Evolutionary conservation across 192 early-diverging fungal species (phyloP).

Genomic region (Spinellus fusiger): DNA sequence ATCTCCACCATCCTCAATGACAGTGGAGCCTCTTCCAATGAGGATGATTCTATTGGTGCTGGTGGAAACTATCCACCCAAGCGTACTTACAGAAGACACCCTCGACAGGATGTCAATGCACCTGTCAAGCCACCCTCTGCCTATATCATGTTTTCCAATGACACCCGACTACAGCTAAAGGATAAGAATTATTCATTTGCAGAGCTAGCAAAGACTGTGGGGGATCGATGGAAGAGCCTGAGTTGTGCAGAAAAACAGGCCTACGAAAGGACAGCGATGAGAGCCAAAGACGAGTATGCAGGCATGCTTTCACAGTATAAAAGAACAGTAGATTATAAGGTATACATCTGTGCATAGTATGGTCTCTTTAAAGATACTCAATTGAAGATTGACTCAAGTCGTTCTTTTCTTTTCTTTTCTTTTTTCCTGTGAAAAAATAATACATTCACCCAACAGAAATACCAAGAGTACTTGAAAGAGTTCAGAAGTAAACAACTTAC

Average conservation of each 20-base stretch:
- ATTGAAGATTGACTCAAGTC: not conserved
- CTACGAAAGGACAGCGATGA: slow-evolving; percentile 27
- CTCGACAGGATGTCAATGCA: slow-evolving; percentile 36
- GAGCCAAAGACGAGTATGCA: slow-evolving; percentile 34
- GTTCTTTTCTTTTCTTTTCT: not conserved
- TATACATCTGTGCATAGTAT: not conserved
- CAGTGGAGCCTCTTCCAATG: slow-evolving; percentile 14
- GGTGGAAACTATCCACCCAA: slow-evolving; percentile 1
- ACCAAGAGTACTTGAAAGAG: slow-evolving; percentile 32
- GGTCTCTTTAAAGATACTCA: not conserved
- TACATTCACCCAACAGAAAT: slow-evolving; percentile 13
- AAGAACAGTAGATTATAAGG: slow-evolving; percentile 15
- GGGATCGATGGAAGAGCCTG: slow-evolving; percentile 37
- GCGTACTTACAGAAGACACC: slow-evolving; percentile 36
- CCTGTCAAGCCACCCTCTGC: slow-evolving; percentile 40
- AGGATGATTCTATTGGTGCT: slow-evolving; percentile 7
- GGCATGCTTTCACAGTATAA: slow-evolving; percentile 19
- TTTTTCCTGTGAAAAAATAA: no score
- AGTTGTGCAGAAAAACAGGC: slow-evolving; percentile 20
- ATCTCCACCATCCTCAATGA: not conserved
- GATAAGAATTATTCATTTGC: slow-evolving; percentile 30
- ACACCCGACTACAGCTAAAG: slow-evolving; percentile 27
- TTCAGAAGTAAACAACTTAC: slow-evolving; percentile 30
- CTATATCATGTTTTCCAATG: slow-evolving; percentile 40
- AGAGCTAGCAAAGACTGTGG: slow-evolving; percentile 38